Evolutionary conservation across 441 rosid genomes (phyloP).

Genomic region (Gossypium trilobum): DNA sequence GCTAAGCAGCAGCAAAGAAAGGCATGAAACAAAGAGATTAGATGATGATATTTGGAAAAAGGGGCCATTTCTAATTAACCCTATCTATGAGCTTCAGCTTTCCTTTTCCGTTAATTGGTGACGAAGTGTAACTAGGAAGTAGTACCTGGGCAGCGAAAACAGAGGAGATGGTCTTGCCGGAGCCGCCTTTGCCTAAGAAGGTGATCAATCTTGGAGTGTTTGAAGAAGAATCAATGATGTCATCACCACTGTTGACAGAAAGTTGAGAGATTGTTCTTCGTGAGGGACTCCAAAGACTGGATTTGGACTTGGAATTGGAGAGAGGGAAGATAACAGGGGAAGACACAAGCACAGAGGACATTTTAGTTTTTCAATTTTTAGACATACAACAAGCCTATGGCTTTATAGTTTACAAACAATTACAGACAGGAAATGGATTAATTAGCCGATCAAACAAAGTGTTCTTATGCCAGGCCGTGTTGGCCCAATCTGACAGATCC

Average conservation of each 20-base stretch:
- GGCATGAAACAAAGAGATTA: neutral
- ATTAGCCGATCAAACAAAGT: neutral
- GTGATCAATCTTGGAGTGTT: slow-evolving; percentile 49
- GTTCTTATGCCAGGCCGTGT: neutral
- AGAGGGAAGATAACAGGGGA: slow-evolving; percentile 13
- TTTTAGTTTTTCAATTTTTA: neutral
- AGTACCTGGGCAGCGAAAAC: slow-evolving; percentile 78
- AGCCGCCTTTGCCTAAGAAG: slow-evolving; percentile 83
- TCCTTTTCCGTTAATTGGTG: neutral
- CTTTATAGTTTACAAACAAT: neutral
- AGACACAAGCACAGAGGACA: slow-evolving; percentile 10
- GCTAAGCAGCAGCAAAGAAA: slow-evolving; percentile 31
- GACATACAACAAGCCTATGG: neutral
- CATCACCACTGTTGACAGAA: slow-evolving; percentile 4
- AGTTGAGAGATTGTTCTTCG: slow-evolving; percentile 9
- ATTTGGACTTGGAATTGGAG: slow-evolving; percentile 14
- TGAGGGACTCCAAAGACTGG: neutral
- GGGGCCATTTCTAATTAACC: neutral
- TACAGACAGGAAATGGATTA: neutral
- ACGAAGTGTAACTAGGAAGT: neutral
- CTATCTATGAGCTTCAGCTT: neutral
- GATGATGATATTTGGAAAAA: neutral
- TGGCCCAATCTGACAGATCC: neutral
- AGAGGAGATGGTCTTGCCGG: slow-evolving; percentile 82
- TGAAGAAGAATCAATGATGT: slow-evolving; percentile 14